Percentiles rank a stretch among this genome's conserved stretches.
phyloP scores from a whole-genome alignment of 2,329 filamentous ascomycete species.

The Colletotrichum nymphaeae region DNA sequence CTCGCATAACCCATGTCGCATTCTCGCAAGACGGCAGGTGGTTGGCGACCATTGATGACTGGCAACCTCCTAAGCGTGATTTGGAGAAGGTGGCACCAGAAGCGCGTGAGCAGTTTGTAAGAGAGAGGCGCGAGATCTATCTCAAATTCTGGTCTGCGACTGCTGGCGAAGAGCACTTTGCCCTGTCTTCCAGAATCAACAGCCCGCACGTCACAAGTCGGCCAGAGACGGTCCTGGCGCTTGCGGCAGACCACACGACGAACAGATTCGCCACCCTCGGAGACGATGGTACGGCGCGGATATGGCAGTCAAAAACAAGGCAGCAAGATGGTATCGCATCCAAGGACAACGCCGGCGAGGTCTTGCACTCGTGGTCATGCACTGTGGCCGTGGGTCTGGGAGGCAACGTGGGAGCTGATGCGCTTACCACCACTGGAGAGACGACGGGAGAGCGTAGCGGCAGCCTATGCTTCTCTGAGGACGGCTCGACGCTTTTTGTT shows the following conservation, averaged over 20 bases:
- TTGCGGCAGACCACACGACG: conserved; percentile 76
- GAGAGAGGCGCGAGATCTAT: conserved; percentile 76
- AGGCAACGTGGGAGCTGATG: conserved; percentile 47
- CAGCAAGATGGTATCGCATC: conserved; percentile 75
- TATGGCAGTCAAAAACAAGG: conserved; percentile 83
- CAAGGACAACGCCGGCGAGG: conserved; percentile 67
- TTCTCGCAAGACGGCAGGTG: conserved; percentile 86
- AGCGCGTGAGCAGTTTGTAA: conserved; percentile 56
- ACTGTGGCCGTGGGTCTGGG: conserved; percentile 45
- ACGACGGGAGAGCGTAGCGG: conserved; percentile 62
- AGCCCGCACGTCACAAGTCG: conserved; percentile 76
- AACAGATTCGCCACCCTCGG: conserved; percentile 87
- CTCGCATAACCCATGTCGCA: conserved; percentile 79
- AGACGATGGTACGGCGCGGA: conserved; percentile 79
- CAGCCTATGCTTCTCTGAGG: conserved; percentile 81
- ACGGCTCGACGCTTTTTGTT: conserved; percentile 85
- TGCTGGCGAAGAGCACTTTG: conserved; percentile 68
- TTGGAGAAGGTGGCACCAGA: conserved; percentile 58
- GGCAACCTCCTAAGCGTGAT: conserved; percentile 80
- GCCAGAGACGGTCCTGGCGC: conserved; percentile 73
- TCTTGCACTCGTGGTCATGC: conserved; percentile 80
- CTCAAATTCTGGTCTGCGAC: conserved; percentile 91
- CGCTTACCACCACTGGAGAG: conserved; percentile 42
- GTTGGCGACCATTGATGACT: conserved; percentile 93
- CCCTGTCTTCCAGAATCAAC: conserved; percentile 85